A percentile compares a stretch with the other conserved stretches of the same genome.
These are phyloP conservation scores for Coffea canephora DNA, from an alignment of 257 asterid species.

Conservation along the genomic window DNA sequence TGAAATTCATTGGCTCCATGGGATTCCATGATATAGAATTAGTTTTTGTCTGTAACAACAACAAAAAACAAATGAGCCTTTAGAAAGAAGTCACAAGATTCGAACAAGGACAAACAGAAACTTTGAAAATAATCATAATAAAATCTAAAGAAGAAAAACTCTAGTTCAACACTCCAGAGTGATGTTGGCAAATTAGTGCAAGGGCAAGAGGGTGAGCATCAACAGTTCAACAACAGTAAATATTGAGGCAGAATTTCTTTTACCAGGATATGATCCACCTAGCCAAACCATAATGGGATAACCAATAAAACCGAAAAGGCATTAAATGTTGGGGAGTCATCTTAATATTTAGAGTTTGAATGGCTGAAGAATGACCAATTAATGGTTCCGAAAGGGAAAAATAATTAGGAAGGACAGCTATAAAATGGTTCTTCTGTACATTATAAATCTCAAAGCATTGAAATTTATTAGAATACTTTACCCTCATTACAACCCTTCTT, in stretches of 20 bases:
- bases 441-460: not conserved
- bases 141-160: not conserved
- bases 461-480: slow-evolving; percentile 14
- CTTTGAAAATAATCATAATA: too few relatives aligned
- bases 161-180: not conserved
- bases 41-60: slow-evolving; percentile 64
- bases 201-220: not conserved
- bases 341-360: not conserved
- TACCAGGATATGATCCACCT: not conserved
- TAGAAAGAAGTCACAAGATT: not conserved
- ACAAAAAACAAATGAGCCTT: not conserved
- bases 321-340: not conserved
- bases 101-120: not conserved
- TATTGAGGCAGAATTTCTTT: not conserved
- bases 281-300: too few relatives aligned
- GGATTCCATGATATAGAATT: slow-evolving; percentile 96
- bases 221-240: not conserved
- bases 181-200: not conserved
- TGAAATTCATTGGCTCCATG: slow-evolving; percentile 98
- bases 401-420: not conserved
- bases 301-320: not conserved
- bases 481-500: slow-evolving; percentile 82
- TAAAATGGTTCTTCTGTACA: not conserved
- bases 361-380: not conserved
- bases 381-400: not conserved